Conservation (phyloP, 306 rosid genomes). For the Prunus dulcis region DNA sequence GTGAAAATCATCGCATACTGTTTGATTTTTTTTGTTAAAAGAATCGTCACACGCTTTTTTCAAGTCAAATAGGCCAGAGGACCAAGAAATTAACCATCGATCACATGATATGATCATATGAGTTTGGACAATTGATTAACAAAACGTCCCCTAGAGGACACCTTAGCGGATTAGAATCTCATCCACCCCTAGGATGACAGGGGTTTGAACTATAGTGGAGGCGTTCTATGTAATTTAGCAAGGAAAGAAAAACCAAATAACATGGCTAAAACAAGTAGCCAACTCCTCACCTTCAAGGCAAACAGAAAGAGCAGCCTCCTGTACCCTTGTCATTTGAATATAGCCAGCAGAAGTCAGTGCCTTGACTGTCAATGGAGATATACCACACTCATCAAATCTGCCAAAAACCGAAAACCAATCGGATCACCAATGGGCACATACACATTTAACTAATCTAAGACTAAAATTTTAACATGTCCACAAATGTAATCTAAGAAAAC, state of each 20-base stretch:
- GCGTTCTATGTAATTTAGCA: neutral
- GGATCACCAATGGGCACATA: neutral
- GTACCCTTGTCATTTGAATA: conserved; percentile 72
- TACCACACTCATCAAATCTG: conserved; percentile 81
- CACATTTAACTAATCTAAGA: neutral
- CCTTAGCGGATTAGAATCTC: neutral
- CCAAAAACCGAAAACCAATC: conserved; percentile 10
- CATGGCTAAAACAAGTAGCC: conserved; percentile 5
- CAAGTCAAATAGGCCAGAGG: neutral
- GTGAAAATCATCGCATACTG: conserved; percentile 3
- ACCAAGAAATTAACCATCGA: neutral
- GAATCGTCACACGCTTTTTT: neutral
- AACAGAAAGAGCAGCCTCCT: conserved; percentile 67
- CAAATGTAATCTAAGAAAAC: neutral
- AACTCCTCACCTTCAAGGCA: conserved; percentile 70
- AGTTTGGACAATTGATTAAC: neutral
- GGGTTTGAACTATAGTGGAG: neutral
- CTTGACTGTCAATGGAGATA: conserved; percentile 72
- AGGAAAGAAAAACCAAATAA: neutral
- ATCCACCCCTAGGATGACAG: neutral
- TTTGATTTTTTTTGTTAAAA: neutral
- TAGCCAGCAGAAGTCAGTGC: conserved; percentile 80
- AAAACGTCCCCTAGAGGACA: neutral
- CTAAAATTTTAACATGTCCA: neutral
- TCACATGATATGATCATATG: neutral